These are phyloP conservation scores for Fistulinella prunicolor DNA, from an alignment of 768 basidiomycete genomes.

Conservation along the genomic window DNA sequence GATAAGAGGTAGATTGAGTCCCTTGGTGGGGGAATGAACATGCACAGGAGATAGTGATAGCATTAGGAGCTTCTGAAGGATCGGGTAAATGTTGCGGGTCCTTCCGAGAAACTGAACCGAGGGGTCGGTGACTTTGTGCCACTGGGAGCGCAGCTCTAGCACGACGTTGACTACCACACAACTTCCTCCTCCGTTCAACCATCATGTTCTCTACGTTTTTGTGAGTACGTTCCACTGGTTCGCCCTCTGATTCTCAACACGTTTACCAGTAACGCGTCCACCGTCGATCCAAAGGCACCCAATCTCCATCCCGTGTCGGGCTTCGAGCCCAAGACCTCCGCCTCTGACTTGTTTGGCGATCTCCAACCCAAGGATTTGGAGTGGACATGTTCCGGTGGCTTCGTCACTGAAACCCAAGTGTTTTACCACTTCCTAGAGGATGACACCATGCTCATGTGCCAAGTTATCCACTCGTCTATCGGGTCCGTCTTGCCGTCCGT, in stretches of 20 bases:
- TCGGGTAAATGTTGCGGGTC: no score
- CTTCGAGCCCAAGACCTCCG: slow-evolving; percentile 42
- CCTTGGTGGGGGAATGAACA: no score
- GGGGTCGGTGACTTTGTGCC: background rate
- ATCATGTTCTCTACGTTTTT: slow-evolving; percentile 81
- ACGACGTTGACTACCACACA: no score
- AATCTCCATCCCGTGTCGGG: slow-evolving; percentile 82
- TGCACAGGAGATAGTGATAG: no score
- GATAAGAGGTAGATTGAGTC: no score
- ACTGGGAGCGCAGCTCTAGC: background rate
- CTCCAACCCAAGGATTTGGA: slow-evolving; percentile 73
- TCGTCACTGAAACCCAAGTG: slow-evolving; percentile 85
- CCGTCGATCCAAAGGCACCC: slow-evolving; percentile 62
- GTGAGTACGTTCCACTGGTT: slow-evolving; percentile 46
- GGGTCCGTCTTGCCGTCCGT: slow-evolving; percentile 56
- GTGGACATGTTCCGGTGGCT: slow-evolving; percentile 81
- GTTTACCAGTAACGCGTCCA: slow-evolving; percentile 46
- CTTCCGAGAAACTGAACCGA: no score
- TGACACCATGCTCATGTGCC: slow-evolving; percentile 75
- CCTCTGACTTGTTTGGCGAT: slow-evolving; percentile 67
- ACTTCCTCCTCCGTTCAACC: slow-evolving; percentile 12
- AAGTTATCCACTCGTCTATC: slow-evolving; percentile 84
- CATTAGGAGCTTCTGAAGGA: no score
- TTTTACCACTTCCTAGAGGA: slow-evolving; percentile 84
- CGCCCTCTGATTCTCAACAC: slow-evolving; percentile 11